Base-by-base conservation (phyloP, 2,329 filamentous ascomycete genomes). In the Pseudocercospora fuligena region DNA sequence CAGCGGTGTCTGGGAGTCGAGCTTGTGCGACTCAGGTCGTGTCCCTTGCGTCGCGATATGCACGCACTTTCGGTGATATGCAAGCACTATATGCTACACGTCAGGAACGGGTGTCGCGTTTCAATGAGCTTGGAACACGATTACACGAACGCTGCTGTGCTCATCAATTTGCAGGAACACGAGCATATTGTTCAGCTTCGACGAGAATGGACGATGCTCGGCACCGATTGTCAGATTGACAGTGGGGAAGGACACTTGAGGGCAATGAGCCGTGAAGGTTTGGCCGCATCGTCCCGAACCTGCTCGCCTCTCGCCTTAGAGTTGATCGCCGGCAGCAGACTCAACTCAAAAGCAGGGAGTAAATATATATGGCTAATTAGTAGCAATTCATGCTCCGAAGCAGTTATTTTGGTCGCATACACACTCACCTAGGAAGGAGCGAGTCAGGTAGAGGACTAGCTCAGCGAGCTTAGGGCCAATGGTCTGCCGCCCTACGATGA, bases 31-130 rank as follows among this genome's bases (percentile, higher is more conserved):
- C 69, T 36, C 40, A 16, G 51, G 62, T 66, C 49, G 64, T 54
- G 63, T 65, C 65, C 68, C 69, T 72, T 69, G 70, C 72, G 66
- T 71, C 40, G 63, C 64, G 63, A 47, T 59, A 66, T 73, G 72
- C 72, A 69, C 62, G 67, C 74, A 74, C 69, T 72, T 61, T 61
- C 57, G 21, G 25, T 51, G 29, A 61, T 36, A 67, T 72, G 72
- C 71, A 67, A 66, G 70, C 73, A 70, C 72, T 73, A 56, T 66
- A 43, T 62, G 49, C 54, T 47, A 46, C 60, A 63, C 65, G 60
- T 66, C 69, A 70, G 67, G 66, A 65, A 68, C 69, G 58, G 62
- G 56, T 66, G 65, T 70, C 66, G 67, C 67, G 67, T 71, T 61
- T 57, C 64, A 67, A 23, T 54, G 27, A 65, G 54, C 33, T 64